These are phyloP conservation scores for Mytilinidion resinicola DNA, from an alignment of 495 filamentous ascomycete genomes.

Conservation along the genomic window DNA sequence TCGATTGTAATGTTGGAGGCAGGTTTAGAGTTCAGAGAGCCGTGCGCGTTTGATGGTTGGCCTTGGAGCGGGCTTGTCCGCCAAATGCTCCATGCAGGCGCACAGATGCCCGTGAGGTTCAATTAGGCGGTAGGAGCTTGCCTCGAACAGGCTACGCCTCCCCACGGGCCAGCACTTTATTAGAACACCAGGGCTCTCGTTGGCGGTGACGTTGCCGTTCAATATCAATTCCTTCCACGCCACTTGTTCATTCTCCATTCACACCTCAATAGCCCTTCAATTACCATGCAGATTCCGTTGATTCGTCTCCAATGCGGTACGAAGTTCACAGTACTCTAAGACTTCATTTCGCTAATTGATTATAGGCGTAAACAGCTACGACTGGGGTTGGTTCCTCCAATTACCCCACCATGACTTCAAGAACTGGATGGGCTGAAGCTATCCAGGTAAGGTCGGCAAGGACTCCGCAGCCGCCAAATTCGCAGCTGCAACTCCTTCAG, in stretches of 20 bases:
- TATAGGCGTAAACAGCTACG: slow-evolving; percentile 88
- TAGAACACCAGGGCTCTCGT: not conserved
- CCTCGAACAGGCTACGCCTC: not conserved
- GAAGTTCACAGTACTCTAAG: slow-evolving; percentile 13
- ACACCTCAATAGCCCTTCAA: not conserved
- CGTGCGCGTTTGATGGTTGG: not conserved
- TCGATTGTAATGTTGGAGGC: too few relatives aligned
- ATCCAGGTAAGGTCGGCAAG: slow-evolving; percentile 40
- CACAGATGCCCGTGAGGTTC: not conserved
- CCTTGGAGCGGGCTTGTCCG: not conserved
- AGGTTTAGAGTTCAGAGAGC: too few relatives aligned
- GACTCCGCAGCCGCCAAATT: slow-evolving; percentile 63
- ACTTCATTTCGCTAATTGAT: not conserved
- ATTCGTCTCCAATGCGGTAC: slow-evolving; percentile 88
- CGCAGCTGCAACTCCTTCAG: slow-evolving; percentile 27
- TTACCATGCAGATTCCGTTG: slow-evolving; percentile 72
- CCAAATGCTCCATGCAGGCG: not conserved
- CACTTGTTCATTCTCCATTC: not conserved
- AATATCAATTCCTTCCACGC: not conserved
- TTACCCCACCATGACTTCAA: slow-evolving; percentile 1
- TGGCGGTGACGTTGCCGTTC: not conserved
- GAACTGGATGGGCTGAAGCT: slow-evolving; percentile 17
- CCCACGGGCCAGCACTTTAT: not conserved
- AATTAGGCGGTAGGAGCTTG: not conserved
- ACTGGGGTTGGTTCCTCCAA: slow-evolving; percentile 64